A percentile compares a stretch with the other conserved stretches of the same genome.
Evolutionary conservation across 805 yeast species (phyloP).

Genomic region (Starmerella apis): DNA sequence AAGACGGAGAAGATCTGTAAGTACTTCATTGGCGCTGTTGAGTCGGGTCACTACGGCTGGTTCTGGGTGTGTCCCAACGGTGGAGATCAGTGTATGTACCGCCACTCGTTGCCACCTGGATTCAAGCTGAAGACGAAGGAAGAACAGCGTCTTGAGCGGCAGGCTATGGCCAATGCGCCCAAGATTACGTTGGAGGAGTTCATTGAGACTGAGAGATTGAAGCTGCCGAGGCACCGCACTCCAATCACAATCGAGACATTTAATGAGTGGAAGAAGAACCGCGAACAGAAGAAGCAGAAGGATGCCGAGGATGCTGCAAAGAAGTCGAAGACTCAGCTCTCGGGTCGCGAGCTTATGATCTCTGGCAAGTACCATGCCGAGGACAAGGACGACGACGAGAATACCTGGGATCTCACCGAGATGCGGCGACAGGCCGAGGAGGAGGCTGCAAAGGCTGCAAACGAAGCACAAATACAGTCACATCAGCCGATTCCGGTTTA

Average conservation of each 20-base stretch:
- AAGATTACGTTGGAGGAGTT: conserved; percentile 92
- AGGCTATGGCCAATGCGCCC: conserved; percentile 74
- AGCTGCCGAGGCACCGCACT: conserved; percentile 61
- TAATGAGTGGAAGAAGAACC: conserved; percentile 69
- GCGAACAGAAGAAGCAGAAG: conserved; percentile 44
- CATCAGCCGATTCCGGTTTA: conserved; percentile 9
- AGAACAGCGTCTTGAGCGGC: conserved; percentile 77
- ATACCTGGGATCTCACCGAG: conserved; percentile 33
- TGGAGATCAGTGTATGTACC: conserved; percentile 85
- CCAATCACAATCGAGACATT: conserved; percentile 81
- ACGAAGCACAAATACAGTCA: not conserved
- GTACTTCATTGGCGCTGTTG: conserved; percentile 90
- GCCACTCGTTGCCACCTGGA: conserved; percentile 93
- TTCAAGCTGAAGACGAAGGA: conserved; percentile 94
- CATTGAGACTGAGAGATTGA: conserved; percentile 83
- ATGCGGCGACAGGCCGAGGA: conserved; percentile 28
- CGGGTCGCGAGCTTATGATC: conserved; percentile 33
- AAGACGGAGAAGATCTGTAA: conserved; percentile 95
- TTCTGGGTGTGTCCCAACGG: conserved; percentile 97
- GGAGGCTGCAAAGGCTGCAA: conserved; percentile 6
- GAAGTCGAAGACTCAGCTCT: conserved; percentile 25
- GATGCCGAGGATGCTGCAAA: conserved; percentile 39
- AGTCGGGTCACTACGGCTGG: conserved; percentile 97
- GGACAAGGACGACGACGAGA: conserved; percentile 26
- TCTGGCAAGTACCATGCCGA: conserved; percentile 32